Base-by-base conservation (phyloP, 257 asterid genomes). In the Fraxinus excelsior region DNA sequence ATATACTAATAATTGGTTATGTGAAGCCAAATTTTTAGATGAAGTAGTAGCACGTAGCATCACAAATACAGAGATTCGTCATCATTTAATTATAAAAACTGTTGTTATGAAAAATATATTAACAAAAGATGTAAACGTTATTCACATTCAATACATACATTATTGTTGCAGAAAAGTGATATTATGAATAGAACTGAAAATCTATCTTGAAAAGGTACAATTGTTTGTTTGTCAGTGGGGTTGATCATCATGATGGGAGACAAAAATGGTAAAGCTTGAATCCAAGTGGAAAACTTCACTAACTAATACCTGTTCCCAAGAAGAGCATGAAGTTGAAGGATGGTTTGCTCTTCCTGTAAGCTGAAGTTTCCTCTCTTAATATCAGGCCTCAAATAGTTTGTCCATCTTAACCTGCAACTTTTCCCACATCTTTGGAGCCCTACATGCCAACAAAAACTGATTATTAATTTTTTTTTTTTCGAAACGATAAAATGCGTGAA, bases 391-490 rank as follows among this genome's bases (percentile, higher is more conserved):
- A 53, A 19, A 19, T 53, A 53, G 23, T 53, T 53, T 53, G 23
- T 1, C 62, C 62, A 53, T 18, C 62, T 14, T 53, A 53, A 53
- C 19, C 62, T 53, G 62, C 62, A 53, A 53, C 62, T 53, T 7
- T 53, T 53, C 25, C 62, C 62, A 53, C 62, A 53, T 53, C 62
- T 53, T 53, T 19, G 62, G 62, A 53, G 62, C 62, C 62, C 62
- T 53, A 19, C 25, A 53, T 19, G 62, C 18, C 58, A 46, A 51
- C 60, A 51, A 3, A 51, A 51, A 5, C 3, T 51, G 44, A 18
- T 5, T 16, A 1, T 0, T 3, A n/a, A n/a, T 7, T 35, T 6
- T 1, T 6, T 1, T 7, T 38, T 38, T 38, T 38, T 38, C 0
- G 12, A 3, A 38, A n/a, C n/a, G n/a, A n/a, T n/a, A 18, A 42